phyloP scores from a whole-genome alignment of 75 land plant genomes.

The Pinus taeda region DNA sequence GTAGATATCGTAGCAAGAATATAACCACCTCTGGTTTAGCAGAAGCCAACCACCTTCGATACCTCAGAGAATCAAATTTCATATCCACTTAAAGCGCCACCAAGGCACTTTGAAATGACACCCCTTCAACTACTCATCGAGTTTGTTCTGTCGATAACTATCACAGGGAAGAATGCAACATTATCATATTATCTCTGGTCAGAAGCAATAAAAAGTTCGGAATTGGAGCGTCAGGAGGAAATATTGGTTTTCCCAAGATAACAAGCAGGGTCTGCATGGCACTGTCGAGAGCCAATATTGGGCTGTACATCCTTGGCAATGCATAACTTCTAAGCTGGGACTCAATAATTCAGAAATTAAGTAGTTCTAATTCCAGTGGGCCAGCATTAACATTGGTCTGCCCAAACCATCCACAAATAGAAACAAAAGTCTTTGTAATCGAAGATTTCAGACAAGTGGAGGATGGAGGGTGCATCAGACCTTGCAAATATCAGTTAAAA shows the following conservation, averaged over 20 bases:
- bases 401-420: constrained; percentile 19
- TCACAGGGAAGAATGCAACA: no score
- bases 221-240: no score
- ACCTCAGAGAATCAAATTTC: no score
- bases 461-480: constrained; percentile 23
- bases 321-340: constrained; percentile 4
- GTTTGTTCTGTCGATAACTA: no score
- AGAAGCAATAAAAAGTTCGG: constrained; percentile 6
- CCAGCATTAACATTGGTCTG: constrained; percentile 9
- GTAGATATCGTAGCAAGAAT: no score
- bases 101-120: no score
- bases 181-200: background rate
- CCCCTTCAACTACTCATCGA: no score
- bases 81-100: no score
- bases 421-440: constrained; percentile 6
- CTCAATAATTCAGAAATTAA: constrained; percentile 1
- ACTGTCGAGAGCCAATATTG: constrained; percentile 11
- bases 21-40: no score
- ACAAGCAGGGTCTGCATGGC: constrained; percentile 13
- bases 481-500: constrained; percentile 18
- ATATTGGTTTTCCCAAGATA: constrained; percentile 7
- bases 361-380: background rate
- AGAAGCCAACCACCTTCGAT: no score
- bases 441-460: constrained; percentile 12
- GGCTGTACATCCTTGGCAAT: constrained; percentile 13